These are phyloP conservation scores for Spathaspora sp. DNA, from an alignment of 805 yeast genomes.

Conservation along the genomic window DNA sequence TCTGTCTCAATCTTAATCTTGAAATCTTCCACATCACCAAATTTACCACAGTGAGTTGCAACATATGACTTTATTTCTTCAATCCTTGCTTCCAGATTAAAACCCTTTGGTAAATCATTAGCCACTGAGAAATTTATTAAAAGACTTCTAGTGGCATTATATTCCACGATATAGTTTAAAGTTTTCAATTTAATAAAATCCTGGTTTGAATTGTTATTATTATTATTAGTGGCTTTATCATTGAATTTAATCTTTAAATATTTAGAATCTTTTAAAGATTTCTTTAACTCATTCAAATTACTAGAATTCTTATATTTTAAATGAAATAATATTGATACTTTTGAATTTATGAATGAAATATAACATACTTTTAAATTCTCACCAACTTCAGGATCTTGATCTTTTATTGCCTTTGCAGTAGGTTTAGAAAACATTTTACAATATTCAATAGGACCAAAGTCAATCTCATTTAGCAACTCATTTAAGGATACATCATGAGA, in stretches of 20 bases:
- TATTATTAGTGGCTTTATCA: constrained; percentile 14
- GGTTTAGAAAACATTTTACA: constrained; percentile 38
- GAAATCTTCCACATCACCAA: constrained; percentile 41
- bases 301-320: constrained; percentile 25
- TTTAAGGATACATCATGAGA: constrained; percentile 19
- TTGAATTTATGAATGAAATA: constrained; percentile 35
- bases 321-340: constrained; percentile 29
- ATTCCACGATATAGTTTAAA: constrained; percentile 36
- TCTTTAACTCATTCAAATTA: constrained; percentile 21
- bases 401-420: constrained; percentile 19
- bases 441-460: constrained; percentile 62
- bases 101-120: constrained; percentile 1
- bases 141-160: constrained; percentile 35
- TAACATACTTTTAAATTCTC: constrained; percentile 24
- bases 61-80: constrained; percentile 11
- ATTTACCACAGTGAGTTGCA: constrained; percentile 26
- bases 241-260: constrained; percentile 26
- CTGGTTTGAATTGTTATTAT: constrained; percentile 11
- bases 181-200: constrained; percentile 39
- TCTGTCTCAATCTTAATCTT: constrained; percentile 11
- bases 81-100: background rate
- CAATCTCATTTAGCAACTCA: constrained; percentile 43
- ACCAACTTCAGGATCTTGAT: constrained; percentile 10
- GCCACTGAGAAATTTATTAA: constrained; percentile 8
- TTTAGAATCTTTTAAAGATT: constrained; percentile 21